Evolutionary conservation across 2,329 filamentous ascomycete genomes (phyloP).

Genomic region (Ceratocystis smalleyi): DNA sequence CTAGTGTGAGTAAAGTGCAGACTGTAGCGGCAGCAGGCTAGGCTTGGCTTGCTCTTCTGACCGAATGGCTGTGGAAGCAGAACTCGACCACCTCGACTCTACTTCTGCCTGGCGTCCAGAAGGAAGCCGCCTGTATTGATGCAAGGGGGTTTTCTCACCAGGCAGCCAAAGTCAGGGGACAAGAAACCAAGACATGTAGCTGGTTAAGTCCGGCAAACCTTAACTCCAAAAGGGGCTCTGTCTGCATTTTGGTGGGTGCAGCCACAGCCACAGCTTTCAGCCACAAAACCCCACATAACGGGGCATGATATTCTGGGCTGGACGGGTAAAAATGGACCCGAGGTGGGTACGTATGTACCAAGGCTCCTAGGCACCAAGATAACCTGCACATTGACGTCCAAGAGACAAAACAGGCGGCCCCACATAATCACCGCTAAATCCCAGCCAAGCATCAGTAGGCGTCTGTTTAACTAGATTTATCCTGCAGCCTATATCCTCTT

Average conservation of each 20-base stretch:
- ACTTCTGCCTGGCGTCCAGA: background rate
- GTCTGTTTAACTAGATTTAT: conserved; percentile 2
- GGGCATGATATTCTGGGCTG: no score
- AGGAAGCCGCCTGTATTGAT: background rate
- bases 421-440: background rate
- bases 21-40: background rate
- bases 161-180: background rate
- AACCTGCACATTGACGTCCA: background rate
- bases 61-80: background rate
- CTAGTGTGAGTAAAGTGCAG: no score
- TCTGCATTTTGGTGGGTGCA: background rate
- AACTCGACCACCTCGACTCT: background rate
- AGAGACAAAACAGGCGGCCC: background rate
- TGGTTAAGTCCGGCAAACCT: background rate
- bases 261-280: background rate
- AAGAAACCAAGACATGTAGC: background rate
- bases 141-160: background rate
- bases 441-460: background rate
- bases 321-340: background rate
- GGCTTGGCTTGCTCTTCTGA: background rate
- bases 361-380: conserved; percentile 3
- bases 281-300: background rate
- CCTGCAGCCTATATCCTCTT: background rate
- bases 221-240: no score
- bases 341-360: background rate